Conservation (phyloP, 169 alveolate genomes). For the Plasmodium gaboni region DNA sequence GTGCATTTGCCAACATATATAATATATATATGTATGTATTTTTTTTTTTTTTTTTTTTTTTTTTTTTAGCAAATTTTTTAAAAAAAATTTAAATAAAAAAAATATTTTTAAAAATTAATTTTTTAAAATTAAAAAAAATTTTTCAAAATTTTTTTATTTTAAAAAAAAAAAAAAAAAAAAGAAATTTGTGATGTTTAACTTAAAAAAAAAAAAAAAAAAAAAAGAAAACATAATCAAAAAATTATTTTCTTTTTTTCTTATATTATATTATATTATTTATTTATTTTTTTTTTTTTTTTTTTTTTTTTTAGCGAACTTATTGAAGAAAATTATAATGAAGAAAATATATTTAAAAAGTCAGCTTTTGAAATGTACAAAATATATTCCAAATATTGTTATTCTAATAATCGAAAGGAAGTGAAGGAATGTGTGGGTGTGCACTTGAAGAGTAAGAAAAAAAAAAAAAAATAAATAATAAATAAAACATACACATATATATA, state of each 20-base stretch:
- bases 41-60: background rate
- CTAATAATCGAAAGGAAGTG: background rate
- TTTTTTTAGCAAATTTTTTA: too few relatives aligned
- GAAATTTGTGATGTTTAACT: too few relatives aligned
- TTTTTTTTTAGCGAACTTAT: constrained; percentile 1
- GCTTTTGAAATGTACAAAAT: background rate
- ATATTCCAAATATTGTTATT: background rate
- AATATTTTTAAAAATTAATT: too few relatives aligned
- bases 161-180: too few relatives aligned
- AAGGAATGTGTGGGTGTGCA: background rate
- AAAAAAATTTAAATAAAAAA: too few relatives aligned
- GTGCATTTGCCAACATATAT: too few relatives aligned
- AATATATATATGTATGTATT: background rate
- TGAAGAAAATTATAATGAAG: background rate
- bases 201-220: background rate
- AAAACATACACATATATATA: background rate
- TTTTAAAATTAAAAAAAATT: too few relatives aligned
- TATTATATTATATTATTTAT: background rate
- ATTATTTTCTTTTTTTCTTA: background rate
- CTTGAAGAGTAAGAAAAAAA: constrained; percentile 3
- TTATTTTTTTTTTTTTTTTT: background rate
- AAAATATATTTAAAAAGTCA: background rate
- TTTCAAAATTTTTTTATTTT: too few relatives aligned
- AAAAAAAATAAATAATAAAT: background rate
- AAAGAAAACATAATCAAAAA: background rate